Evolutionary conservation across 75 land plant species (phyloP).

Genomic region (Picea sitchensis): DNA sequence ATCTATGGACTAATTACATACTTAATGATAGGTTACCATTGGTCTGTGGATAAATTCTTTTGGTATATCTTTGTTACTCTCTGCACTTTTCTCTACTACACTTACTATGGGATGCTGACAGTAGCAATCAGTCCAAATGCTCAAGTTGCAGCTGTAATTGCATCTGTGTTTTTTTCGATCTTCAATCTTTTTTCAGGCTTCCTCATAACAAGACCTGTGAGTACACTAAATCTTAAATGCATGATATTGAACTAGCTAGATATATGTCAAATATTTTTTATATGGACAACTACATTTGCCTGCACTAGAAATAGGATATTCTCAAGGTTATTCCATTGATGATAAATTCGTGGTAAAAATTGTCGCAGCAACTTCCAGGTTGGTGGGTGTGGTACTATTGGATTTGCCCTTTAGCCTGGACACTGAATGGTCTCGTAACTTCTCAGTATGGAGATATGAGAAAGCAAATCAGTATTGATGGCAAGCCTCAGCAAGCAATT

Average conservation of each 20-base stretch:
- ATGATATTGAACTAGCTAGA: not conserved
- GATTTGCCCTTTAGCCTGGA: conserved; percentile 89
- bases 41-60: conserved; percentile 71
- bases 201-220: conserved; percentile 76
- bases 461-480: conserved; percentile 37
- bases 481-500: conserved; percentile 15
- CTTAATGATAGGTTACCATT: conserved; percentile 76
- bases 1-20: conserved; percentile 55
- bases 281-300: not conserved
- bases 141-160: conserved; percentile 52
- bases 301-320: not conserved
- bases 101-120: conserved; percentile 85
- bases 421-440: conserved; percentile 71
- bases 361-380: conserved; percentile 71
- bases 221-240: conserved; percentile 10
- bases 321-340: not conserved
- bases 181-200: conserved; percentile 93
- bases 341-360: conserved; percentile 5
- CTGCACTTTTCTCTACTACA: conserved; percentile 78
- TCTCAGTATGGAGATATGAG: conserved; percentile 70
- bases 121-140: conserved; percentile 49
- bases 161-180: conserved; percentile 45
- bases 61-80: conserved; percentile 68
- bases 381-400: conserved; percentile 99
- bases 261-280: not conserved